Evolutionary conservation across 2,329 filamentous ascomycete genomes (phyloP).

Genomic region (Clonostachys byssicola): DNA sequence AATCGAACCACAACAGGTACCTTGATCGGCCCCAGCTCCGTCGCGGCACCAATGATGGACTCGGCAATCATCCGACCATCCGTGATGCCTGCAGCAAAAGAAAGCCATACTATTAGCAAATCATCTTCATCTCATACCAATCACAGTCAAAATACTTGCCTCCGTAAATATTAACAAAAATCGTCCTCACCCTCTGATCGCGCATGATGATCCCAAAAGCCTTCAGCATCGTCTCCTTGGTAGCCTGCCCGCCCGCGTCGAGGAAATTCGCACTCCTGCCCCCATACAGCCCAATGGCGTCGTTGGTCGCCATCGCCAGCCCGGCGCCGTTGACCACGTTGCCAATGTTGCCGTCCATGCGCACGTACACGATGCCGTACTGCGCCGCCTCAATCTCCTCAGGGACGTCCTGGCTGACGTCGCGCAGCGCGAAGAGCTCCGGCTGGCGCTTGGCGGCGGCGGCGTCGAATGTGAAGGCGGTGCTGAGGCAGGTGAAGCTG

Average conservation of each 20-base stretch:
- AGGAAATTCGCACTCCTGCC: constrained; percentile 78
- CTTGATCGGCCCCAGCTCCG: constrained; percentile 24
- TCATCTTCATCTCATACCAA: neutral
- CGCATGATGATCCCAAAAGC: constrained; percentile 70
- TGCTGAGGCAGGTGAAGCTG: constrained; percentile 22
- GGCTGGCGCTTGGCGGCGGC: constrained; percentile 34
- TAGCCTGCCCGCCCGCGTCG: constrained; percentile 87
- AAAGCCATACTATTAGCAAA: neutral
- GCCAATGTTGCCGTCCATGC: constrained; percentile 60
- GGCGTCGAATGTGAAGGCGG: constrained; percentile 43
- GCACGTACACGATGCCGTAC: constrained; percentile 77
- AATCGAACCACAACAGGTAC: constrained; percentile 40
- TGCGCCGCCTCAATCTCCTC: constrained; percentile 36
- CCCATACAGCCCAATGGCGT: constrained; percentile 66
- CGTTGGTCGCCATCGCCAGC: constrained; percentile 86
- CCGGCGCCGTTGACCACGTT: constrained; percentile 88
- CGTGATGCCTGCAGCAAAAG: constrained; percentile 31
- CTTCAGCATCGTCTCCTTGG: constrained; percentile 72
- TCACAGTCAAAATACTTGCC: constrained; percentile 14
- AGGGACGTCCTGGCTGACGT: constrained; percentile 20
- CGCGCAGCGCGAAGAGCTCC: constrained; percentile 29
- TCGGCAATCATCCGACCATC: constrained; percentile 47
- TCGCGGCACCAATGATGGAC: constrained; percentile 37
- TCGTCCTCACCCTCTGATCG: constrained; percentile 67
- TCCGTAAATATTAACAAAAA: constrained; percentile 55